Evolutionary conservation across 1,139 yeast genomes (phyloP).

Genomic region (Barnettozyma hawaiiensis): DNA sequence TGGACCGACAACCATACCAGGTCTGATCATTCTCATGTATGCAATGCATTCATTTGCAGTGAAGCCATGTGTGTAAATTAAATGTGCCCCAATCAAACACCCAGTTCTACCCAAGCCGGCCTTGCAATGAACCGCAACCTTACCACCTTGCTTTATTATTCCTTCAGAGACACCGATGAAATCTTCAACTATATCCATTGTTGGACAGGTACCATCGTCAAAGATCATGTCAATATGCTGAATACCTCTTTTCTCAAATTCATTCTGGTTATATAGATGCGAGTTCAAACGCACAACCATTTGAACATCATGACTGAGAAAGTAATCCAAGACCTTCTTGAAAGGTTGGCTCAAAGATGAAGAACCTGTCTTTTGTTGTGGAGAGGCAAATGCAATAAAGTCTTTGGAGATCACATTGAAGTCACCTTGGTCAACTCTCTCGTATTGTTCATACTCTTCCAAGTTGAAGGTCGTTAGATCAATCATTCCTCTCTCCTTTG

Average conservation of each 20-base stretch:
- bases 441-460: conserved; percentile 91
- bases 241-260: conserved; percentile 77
- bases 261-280: conserved; percentile 77
- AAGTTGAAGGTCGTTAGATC: conserved; percentile 85
- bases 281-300: conserved; percentile 89
- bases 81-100: conserved; percentile 93
- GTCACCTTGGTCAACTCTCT: conserved; percentile 95
- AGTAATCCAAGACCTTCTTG: conserved; percentile 72
- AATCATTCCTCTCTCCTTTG: conserved; percentile 87
- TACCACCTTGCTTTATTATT: conserved; percentile 74
- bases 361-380: conserved; percentile 57
- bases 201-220: conserved; percentile 98
- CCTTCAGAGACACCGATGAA: conserved; percentile 95
- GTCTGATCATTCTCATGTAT: conserved; percentile 91
- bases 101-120: conserved; percentile 98
- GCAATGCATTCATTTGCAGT: conserved; percentile 97
- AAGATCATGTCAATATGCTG: conserved; percentile 92
- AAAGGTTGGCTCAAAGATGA: conserved; percentile 60
- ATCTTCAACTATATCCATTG: conserved; percentile 84
- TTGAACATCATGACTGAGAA: conserved; percentile 67
- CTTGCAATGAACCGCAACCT: conserved; percentile 96
- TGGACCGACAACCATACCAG: conserved; percentile 99
- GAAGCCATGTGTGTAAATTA: conserved; percentile 92
- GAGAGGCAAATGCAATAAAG: conserved; percentile 96
- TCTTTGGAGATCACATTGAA: conserved; percentile 88